Evolutionary conservation across 1,284 basidiomycete genomes (phyloP), one percentile per base, ranked within the genome.

Genomic region (Tetrapyrgos nigripes): DNA sequence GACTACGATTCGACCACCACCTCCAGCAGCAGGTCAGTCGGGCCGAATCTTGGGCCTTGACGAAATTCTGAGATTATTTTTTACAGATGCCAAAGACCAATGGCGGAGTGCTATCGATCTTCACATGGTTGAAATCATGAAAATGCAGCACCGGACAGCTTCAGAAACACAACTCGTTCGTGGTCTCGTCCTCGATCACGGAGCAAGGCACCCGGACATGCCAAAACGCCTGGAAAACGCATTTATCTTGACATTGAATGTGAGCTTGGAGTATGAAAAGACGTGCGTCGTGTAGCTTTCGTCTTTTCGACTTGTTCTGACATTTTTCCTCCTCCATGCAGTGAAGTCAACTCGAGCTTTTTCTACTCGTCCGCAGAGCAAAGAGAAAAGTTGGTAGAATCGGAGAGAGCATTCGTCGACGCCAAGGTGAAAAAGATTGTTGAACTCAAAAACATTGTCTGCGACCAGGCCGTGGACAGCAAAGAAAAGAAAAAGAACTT

Each of bases 101-200:
- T 90, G 85, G 80, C 83, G 83, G 55, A 88, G 94, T 68, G 96
- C 96, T 48, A 97, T 99, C 72, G 97, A 99, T 79, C 80, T 99
- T 63, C 97, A 99, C 80, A 99, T 99, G 97, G 84, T 99, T 57
- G 97, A 99, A 78, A 91, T 99, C 68, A 99, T 99, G 97, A 99
- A 99, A 83, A 99, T 99, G 97, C 97, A 98, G 76, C 97, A 99
- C 81, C 91, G 96, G 71, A 96, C 92, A 53, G 96, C 97, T 60
- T 96, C 94, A 46, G 97, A 99, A 77, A 99, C 97, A n/a, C 93
- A 97, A 74, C 87, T 99, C 52, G 83, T 99, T 67, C 91, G 93
- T 66, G 97, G 97, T 53, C 83, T 99, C 58, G 97, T 99, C 49
- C 83, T 99, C 69, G 92, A 94, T 76, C 95, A 99, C 73, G 97